Evolutionary conservation across 805 yeast species (phyloP).

Genomic region (Wickerhamiella dianesei): DNA sequence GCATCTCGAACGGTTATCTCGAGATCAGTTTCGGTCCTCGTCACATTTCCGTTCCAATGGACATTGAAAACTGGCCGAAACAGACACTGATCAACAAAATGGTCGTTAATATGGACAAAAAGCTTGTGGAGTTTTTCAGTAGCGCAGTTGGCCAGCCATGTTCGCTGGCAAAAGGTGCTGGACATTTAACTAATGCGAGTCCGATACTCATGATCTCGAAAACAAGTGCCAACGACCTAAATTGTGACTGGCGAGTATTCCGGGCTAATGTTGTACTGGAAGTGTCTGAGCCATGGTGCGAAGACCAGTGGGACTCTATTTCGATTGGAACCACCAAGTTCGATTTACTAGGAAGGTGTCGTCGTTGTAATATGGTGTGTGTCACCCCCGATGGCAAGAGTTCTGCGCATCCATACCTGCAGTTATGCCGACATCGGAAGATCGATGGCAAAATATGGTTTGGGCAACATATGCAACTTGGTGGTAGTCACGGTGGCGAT

Average conservation of each 20-base stretch:
- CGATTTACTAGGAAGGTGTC: slow-evolving; percentile 24
- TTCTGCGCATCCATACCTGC: slow-evolving; percentile 25
- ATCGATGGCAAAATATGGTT: slow-evolving; percentile 29
- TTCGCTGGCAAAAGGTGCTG: slow-evolving; percentile 23
- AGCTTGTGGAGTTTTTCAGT: slow-evolving; percentile 23
- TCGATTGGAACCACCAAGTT: slow-evolving; percentile 9
- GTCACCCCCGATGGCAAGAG: slow-evolving; percentile 27
- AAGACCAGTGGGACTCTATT: slow-evolving; percentile 28
- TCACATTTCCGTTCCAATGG: slow-evolving; percentile 4
- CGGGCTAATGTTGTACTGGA: slow-evolving; percentile 30
- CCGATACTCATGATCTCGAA: slow-evolving; percentile 29
- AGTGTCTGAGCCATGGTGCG: slow-evolving; percentile 25
- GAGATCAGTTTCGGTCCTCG: background rate
- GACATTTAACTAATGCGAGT: slow-evolving; percentile 27
- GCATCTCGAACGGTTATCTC: slow-evolving; percentile 9
- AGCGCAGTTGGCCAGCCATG: slow-evolving; percentile 25
- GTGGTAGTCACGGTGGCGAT: background rate
- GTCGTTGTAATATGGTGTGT: slow-evolving; percentile 35
- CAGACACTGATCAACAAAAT: background rate
- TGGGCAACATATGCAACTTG: slow-evolving; percentile 22
- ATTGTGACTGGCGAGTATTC: slow-evolving; percentile 19
- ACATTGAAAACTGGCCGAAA: slow-evolving; percentile 7
- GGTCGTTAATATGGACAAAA: slow-evolving; percentile 11
- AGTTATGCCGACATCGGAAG: slow-evolving; percentile 26
- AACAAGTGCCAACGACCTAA: slow-evolving; percentile 22